These are phyloP conservation scores for Penicillium sp. DNA, from an alignment of 2,329 filamentous ascomycete genomes.

Conservation along the genomic window DNA sequence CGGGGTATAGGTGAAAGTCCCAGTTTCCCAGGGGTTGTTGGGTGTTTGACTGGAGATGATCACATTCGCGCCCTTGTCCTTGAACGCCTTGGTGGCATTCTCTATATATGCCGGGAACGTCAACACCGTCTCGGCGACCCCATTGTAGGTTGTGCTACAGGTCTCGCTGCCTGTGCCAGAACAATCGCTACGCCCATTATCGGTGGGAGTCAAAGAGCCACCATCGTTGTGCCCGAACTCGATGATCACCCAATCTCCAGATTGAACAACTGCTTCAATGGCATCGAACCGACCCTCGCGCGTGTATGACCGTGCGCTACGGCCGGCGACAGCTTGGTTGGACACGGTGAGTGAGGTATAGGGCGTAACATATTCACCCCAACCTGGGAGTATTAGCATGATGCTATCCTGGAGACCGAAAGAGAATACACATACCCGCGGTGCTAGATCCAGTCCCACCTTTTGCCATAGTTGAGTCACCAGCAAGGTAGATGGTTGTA, in stretches of 20 bases:
- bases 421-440: constrained; percentile 19
- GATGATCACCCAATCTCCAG: constrained; percentile 67
- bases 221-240: constrained; percentile 75
- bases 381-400: constrained; percentile 46
- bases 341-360: constrained; percentile 51
- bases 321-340: constrained; percentile 66
- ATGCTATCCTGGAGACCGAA: neutral
- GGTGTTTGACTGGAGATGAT: constrained; percentile 61
- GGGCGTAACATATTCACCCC: constrained; percentile 62
- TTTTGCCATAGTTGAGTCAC: constrained; percentile 39
- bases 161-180: constrained; percentile 54
- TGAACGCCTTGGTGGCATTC: constrained; percentile 56
- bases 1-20: constrained; percentile 50
- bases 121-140: constrained; percentile 55
- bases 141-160: constrained; percentile 55
- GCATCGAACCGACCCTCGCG: constrained; percentile 64
- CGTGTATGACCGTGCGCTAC: constrained; percentile 65
- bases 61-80: constrained; percentile 60
- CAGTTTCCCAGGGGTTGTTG: constrained; percentile 63
- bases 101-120: constrained; percentile 62
- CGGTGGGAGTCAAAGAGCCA: constrained; percentile 53
- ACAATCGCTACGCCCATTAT: constrained; percentile 65
- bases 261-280: constrained; percentile 54
- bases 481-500: constrained; percentile 33
- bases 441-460: constrained; percentile 24